These are phyloP conservation scores for Balamuthia mandrillaris DNA, from an alignment of 208 protist genomes.

Conservation along the genomic window DNA sequence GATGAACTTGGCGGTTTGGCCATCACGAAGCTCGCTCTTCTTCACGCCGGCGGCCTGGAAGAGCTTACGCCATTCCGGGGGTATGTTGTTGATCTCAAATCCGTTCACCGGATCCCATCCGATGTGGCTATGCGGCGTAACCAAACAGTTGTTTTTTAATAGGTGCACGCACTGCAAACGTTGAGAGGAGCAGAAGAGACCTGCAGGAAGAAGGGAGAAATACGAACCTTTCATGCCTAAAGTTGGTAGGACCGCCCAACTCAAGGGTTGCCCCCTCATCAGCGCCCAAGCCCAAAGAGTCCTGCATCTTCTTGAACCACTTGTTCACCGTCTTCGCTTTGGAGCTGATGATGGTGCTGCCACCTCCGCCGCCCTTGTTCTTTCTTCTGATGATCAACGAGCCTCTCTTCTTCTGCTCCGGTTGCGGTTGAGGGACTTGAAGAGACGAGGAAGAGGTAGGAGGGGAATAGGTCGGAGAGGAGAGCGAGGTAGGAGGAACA, in stretches of 20 bases:
- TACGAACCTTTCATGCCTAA: conserved; percentile 55
- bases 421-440: background rate
- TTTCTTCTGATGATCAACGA: background rate
- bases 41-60: conserved; percentile 56
- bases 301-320: background rate
- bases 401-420: background rate
- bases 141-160: background rate
- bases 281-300: background rate
- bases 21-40: conserved; percentile 53
- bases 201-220: background rate
- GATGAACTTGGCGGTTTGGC: conserved; percentile 52
- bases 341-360: background rate
- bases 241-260: conserved; percentile 41
- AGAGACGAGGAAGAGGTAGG: background rate
- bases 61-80: conserved; percentile 47
- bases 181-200: background rate
- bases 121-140: background rate
- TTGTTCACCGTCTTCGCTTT: background rate
- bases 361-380: background rate
- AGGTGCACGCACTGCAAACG: background rate
- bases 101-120: conserved; percentile 49
- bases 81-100: conserved; percentile 41
- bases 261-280: background rate
- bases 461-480: background rate
- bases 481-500: too few species aligned